Evolutionary conservation across 2,329 filamentous ascomycete genomes (phyloP), one percentile per base, ranked within the genome.

Genomic region (Chaetomium sp.): DNA sequence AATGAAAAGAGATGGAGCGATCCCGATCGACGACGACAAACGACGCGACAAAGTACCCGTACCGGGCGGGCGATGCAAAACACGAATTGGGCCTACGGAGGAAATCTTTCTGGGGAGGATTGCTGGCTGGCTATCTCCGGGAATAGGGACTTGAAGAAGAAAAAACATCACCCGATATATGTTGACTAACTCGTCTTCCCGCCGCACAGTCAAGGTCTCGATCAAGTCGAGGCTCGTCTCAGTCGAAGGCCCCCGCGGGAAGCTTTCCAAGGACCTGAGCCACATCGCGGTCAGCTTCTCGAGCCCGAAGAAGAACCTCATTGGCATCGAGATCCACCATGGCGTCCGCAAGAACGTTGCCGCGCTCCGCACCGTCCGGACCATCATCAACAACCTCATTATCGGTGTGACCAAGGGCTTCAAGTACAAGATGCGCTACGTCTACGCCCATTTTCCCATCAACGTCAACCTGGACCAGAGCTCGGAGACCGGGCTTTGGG

Each of bases 341-440:
- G 94, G 94, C 75, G 84, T 83, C 73, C 90, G 94, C 80, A 99
- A 99, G 87, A 92, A 90, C 76, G 88, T 99, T 74, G 94, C 94
- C 72, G 89, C 92, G 68, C 91, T 99, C 78, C 91, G 94, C 71
- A 99, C 94, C 72, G 94, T 99, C 80, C 90, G 91, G 74, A 92
- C 92, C 66, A 78, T 97, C 79, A 95, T 99, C 84, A 89, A 95
- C 85, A 99, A 99, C 88, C 76, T 99, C 80, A 89, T 99, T 78
- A 86, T 91, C 71, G 94, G 94, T 77, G 94, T 99, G 67, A 99
- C 94, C 76, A 95, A 92, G 84, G 94, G 94, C 69, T 99, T 88
- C 89, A 95, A 95, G 83, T 99, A 99, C 88, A 99, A 99, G 89
- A 97, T 99, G 92, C 90, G 95, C 73, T 99, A 99, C 82, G 94